Base-by-base conservation (phyloP, 2,329 filamentous ascomycete genomes). In the Colletotrichum euphorbiae region DNA sequence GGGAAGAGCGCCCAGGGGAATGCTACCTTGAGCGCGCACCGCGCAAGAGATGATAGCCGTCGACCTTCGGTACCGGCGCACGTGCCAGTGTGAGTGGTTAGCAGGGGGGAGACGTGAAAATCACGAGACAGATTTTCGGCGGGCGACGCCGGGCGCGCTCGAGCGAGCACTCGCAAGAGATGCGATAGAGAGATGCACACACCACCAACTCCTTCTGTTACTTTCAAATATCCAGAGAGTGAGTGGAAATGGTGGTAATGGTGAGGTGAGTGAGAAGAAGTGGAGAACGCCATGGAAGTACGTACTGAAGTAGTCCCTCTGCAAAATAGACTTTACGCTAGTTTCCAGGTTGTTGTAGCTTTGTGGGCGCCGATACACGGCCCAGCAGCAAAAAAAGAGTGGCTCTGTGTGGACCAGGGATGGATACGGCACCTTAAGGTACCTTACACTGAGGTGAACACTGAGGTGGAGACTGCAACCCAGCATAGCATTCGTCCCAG, bases 241-340 rank as follows among this genome's bases (percentile, higher is more conserved):
- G 9, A 51, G 46, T 51, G 15, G 46, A 51, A 51, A 15, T 21
- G 11, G 12, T 50, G 46, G 24, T 21, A 50, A 45, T 50, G 55
- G 62, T 52, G 55, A 60, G 6, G 56, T 48, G 21, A 31, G 40
- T 45, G 48, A 48, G 24, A 33, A 63, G 40, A 31, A 40, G 48
- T 66, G 62, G 62, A 45, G 62, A 61, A 66, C 12, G 19, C 28
- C n/a, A 31, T 3, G 46, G 21, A n/a, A 33, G 28, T 19, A 45
- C 40, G 31, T 62, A 21, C 15, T 3, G 2, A n/a, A n/a, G n/a
- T 3, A 24, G 24, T 50, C 38, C 31, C 48, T 38, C 52, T 36
- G 52, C 24, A 59, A 67, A 68, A 64, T 68, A 68, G 64, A 64
- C 60, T 68, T 68, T 68, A 31, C 45, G 52, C 65, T 59, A 68